A percentile compares a stretch with the other conserved stretches of the same genome.
Evolutionary conservation across 345 rosid genomes (phyloP).

Genomic region (Laguncularia racemosa): DNA sequence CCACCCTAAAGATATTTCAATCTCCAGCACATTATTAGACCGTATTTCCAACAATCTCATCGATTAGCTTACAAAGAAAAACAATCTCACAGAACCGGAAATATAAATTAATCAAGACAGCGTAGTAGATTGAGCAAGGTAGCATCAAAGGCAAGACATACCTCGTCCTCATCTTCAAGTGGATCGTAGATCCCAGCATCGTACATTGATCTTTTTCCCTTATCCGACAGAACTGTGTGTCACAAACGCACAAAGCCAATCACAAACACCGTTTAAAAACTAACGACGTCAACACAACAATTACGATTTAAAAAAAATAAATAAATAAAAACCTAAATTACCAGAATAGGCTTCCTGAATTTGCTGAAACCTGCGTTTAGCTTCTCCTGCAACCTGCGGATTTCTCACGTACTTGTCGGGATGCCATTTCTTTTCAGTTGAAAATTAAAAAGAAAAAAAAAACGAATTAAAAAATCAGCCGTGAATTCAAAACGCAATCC

Average conservation of each 20-base stretch:
- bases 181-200: conserved; percentile 83
- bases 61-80: too few relatives aligned
- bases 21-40: too few relatives aligned
- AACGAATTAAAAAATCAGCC: background rate
- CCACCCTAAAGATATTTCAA: too few relatives aligned
- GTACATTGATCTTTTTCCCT: conserved; percentile 58
- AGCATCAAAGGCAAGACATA: conserved; percentile 18
- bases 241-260: background rate
- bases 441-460: background rate
- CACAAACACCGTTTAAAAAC: too few relatives aligned
- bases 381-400: conserved; percentile 59
- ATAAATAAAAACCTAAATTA: conserved; percentile 6
- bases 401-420: conserved; percentile 64
- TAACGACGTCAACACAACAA: too few relatives aligned
- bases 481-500: too few relatives aligned
- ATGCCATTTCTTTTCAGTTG: conserved; percentile 63
- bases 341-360: conserved; percentile 94
- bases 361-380: conserved; percentile 80
- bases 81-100: too few relatives aligned
- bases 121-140: conserved; percentile 1
- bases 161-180: conserved; percentile 63
- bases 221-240: conserved; percentile 54
- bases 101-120: background rate
- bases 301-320: too few relatives aligned
- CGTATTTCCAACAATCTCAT: too few relatives aligned